Base-by-base conservation (phyloP, 129 eudicot genomes). In the Escallonia herrerae region DNA sequence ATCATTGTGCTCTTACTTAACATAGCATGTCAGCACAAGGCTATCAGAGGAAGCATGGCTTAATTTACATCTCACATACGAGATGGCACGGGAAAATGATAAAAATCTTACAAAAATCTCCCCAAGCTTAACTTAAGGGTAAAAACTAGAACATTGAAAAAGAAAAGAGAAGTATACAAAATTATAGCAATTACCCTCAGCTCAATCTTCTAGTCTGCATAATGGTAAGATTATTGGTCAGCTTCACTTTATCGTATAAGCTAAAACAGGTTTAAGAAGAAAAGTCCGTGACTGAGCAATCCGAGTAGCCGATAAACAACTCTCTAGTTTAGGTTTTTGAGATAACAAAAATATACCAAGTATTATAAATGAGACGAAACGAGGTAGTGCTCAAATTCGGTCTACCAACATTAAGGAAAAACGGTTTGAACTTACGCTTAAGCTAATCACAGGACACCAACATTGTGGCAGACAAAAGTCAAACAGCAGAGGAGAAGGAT, bases 391-490 rank as follows among this genome's bases (percentile, higher is more conserved):
- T 55, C 76, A 59, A 33, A 44, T 60, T 60, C 65, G 68, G 73
- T 11, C 56, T 72, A 60, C 64, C 72, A 58, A 22, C 71, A 69
- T 72, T 66, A 69, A 76, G 22, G 56, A 69, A 41, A 60, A 70
- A 64, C 67, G 56, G 76, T 75, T 40, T 76, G 42, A 68, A 71
- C 74, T 84, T 58, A 70, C n/a, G 58, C 56, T 72, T 58, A 68
- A 78, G 70, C 84, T 78, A 78, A 66, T 81, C 65, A 60, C 57
- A 70, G 64, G 61, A 80, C 70, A 61, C 40, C 56, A 71, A 55
- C 54, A 54, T 62, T 58, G 7, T 33, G 51, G 75, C 74, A 67
- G 52, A 65, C 43, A 63, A 47, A 58, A 43, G 42, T 5, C 53
- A 12, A 33, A 47, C 14, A 44, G 44, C 56, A 62, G 68, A 43